These are phyloP conservation scores for Musa beccarii DNA, from an alignment of 176 grass and related monocot species.

Conservation along the genomic window DNA sequence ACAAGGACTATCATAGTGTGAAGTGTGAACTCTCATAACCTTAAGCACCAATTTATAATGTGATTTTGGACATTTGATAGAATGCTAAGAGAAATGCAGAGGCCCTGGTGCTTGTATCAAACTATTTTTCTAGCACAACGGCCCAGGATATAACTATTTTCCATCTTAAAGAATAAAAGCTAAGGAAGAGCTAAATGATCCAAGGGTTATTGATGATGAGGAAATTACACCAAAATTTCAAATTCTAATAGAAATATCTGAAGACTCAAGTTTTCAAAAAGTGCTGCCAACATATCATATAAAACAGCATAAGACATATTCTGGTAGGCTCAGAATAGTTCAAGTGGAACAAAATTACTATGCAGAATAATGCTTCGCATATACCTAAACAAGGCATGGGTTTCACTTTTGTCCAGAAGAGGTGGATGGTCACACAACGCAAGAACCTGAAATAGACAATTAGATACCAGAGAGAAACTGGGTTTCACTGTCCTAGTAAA, in stretches of 20 bases:
- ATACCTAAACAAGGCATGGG: slow-evolving; percentile 72
- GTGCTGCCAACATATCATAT: background rate
- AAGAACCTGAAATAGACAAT: slow-evolving; percentile 58
- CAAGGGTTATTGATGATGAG: background rate
- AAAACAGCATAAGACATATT: background rate
- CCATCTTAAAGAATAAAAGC: background rate
- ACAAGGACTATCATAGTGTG: too few species aligned
- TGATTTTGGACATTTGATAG: background rate
- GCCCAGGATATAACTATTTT: background rate
- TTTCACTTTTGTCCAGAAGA: slow-evolving; percentile 66
- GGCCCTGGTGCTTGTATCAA: too few species aligned
- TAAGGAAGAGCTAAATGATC: background rate
- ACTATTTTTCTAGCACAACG: background rate
- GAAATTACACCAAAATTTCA: background rate
- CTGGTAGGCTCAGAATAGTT: background rate
- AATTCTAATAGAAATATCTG: background rate
- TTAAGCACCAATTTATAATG: background rate
- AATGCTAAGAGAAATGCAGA: background rate
- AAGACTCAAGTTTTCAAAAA: background rate
- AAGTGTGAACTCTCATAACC: too few species aligned
- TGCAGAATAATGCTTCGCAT: slow-evolving; percentile 6
- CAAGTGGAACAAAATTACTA: background rate
- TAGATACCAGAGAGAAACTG: background rate
- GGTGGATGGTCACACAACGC: slow-evolving; percentile 75
- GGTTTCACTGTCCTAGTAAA: background rate